phyloP scores from a whole-genome alignment of 306 rosid genomes.

The Nissolia schottii region DNA sequence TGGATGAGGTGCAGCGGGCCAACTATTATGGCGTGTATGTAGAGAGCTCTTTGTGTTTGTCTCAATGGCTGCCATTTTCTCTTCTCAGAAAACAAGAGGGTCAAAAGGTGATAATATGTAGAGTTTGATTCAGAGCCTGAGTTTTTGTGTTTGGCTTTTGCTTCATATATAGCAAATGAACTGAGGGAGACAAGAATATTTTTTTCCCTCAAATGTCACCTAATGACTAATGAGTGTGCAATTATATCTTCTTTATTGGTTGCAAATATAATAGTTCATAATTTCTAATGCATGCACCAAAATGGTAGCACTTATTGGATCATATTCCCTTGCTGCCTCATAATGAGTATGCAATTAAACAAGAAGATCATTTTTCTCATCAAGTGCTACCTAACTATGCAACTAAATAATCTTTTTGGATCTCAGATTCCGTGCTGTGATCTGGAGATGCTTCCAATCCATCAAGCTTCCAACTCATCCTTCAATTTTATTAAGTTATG shows the following conservation, averaged over 20 bases:
- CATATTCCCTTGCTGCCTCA: too few species aligned
- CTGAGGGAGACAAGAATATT: slow-evolving; percentile 9
- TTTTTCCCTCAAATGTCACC: slow-evolving; percentile 12
- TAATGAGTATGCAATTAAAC: too few species aligned
- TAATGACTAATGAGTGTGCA: background rate
- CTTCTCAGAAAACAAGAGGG: background rate
- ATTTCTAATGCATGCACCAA: too few species aligned
- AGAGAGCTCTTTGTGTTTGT: slow-evolving; percentile 5
- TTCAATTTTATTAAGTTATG: background rate
- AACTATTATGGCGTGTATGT: slow-evolving; percentile 34
- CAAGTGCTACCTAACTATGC: too few species aligned
- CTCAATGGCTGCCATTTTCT: slow-evolving; percentile 31
- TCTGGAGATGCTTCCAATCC: background rate
- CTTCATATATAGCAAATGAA: slow-evolving; percentile 21
- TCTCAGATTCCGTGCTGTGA: background rate
- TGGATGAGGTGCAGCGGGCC: slow-evolving; percentile 30
- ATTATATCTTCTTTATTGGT: too few species aligned
- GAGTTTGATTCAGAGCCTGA: background rate
- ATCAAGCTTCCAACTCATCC: background rate
- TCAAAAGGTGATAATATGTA: background rate
- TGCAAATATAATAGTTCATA: too few species aligned
- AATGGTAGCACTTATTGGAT: too few species aligned
- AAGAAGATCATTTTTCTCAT: too few species aligned
- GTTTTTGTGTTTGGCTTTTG: background rate
- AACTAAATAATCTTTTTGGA: background rate